Evolutionary conservation across 306 rosid genomes (phyloP), one percentile per base, ranked within the genome.

Genomic region (Cicer arietinum): DNA sequence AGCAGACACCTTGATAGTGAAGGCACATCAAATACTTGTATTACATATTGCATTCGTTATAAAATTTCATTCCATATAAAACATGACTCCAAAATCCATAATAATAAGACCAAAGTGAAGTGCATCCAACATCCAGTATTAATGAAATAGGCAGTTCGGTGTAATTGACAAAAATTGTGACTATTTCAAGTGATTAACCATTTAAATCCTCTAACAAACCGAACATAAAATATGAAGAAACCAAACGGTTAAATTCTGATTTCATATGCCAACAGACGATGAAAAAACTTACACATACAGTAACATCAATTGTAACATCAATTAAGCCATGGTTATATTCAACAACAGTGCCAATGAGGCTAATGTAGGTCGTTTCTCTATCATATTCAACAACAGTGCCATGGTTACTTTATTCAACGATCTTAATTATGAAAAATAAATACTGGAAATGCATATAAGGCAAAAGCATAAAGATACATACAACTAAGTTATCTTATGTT

Each of bases 141-240:
- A 62, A 50, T 56, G 58, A 62, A 78, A 13, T 17, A 50, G 12
- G 57, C 10, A 70, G 30, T 52, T 52, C 17, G 5, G 53, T 75
- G 60, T 44, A 61, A 50, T 41, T 20, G 35, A 75, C 48, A 5
- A 52, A 16, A 3, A 7, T 52, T 5, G 44, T 9, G 40, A 76
- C 56, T 39, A 35, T 43, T 6, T 52, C 16, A 14, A 14, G 16
- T 14, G 16, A 14, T 14, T 14, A 14, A 14, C 16, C 16, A 14
- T 14, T 14, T 14, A 80, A 60, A 65, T 65, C 76, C 62, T 47
- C 43, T 42, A 30, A 43, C 70, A 57, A 59, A 54, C 13, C 42
- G 68, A 62, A 25, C 37, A 74, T 47, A 40, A 64, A 59, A 52
- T 40, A 67, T n/a, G 46, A 67, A 10, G 56, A 18, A 72, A 30